Percentiles rank a stretch among this genome's conserved stretches.
These are phyloP conservation scores for Porphyra umbilicalis DNA, from an alignment of 31 red algal genomes.

Conservation along the genomic window DNA sequence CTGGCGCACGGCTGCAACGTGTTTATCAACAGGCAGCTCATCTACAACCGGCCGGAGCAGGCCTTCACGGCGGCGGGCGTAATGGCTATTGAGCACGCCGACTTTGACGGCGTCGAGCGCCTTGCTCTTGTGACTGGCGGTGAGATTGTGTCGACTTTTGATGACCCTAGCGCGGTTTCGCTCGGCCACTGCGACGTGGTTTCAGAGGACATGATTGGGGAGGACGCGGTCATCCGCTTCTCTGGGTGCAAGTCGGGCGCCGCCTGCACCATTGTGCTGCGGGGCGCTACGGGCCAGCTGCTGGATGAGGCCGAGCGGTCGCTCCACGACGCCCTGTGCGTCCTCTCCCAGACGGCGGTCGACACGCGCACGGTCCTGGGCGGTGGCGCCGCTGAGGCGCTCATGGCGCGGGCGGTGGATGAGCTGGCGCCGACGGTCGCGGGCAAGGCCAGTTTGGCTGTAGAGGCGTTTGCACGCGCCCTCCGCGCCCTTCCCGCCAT, in stretches of 20 bases:
- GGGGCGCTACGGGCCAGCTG: constrained; percentile 89
- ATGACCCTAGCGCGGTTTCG: constrained; percentile 55
- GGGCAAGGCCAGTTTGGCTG: constrained; percentile 78
- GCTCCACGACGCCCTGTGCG: constrained; percentile 93
- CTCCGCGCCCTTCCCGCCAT: constrained; percentile 83
- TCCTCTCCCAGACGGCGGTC: constrained; percentile 78
- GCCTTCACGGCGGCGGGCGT: constrained; percentile 88
- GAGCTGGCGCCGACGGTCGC: constrained; percentile 63
- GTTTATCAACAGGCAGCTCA: constrained; percentile 96
- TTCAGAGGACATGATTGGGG: constrained; percentile 92
- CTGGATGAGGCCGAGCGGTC: constrained; percentile 96
- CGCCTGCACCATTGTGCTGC: constrained; percentile 88
- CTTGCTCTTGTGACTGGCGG: constrained; percentile 89
- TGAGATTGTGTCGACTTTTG: constrained; percentile 96
- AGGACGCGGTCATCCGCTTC: constrained; percentile 92
- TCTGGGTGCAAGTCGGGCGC: constrained; percentile 68
- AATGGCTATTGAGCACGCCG: constrained; percentile 93
- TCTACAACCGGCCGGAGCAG: constrained; percentile 97
- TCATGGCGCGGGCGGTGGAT: constrained; percentile 96
- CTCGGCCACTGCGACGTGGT: constrained; percentile 71
- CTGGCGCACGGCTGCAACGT: constrained; percentile 81
- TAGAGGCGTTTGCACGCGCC: constrained; percentile 79
- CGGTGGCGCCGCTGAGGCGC: constrained; percentile 74
- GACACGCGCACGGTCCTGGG: constrained; percentile 84
- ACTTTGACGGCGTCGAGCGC: constrained; percentile 95